A percentile compares a stretch with the other conserved stretches of the same genome.
Evolutionary conservation across 2,329 filamentous ascomycete genomes (phyloP).

Genomic region (Nigrograna mackinnonii): DNA sequence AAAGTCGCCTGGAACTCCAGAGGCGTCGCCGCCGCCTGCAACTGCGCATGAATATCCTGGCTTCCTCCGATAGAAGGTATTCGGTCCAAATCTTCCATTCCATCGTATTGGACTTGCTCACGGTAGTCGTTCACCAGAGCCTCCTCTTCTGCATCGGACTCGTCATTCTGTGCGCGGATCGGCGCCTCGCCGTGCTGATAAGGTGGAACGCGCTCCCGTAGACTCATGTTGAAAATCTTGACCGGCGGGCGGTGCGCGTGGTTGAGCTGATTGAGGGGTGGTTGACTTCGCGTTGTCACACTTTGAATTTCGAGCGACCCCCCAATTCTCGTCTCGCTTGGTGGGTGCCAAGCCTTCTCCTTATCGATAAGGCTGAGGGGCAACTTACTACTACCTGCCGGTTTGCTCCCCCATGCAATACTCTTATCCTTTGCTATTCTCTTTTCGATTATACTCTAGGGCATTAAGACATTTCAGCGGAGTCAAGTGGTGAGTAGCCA

Average conservation of each 20-base stretch:
- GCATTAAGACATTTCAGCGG: too few species aligned
- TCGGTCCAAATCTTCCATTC: constrained; percentile 79
- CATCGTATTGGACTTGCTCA: constrained; percentile 91
- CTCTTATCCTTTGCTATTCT: too few species aligned
- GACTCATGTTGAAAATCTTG: constrained; percentile 20
- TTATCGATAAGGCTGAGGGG: constrained; percentile 3
- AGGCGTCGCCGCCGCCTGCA: constrained; percentile 89
- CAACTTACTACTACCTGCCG: too few species aligned
- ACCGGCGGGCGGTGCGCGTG: constrained; percentile 7
- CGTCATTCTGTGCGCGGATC: constrained; percentile 61
- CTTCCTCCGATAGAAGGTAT: constrained; percentile 65
- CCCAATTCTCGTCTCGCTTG: constrained; percentile 7
- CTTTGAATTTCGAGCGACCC: constrained; percentile 1
- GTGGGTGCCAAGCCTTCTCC: constrained; percentile 1
- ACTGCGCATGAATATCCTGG: constrained; percentile 91
- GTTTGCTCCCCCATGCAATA: too few species aligned
- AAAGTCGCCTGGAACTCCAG: constrained; percentile 95
- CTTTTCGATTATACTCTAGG: too few species aligned
- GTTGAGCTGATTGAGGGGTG: constrained; percentile 10
- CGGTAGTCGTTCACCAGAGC: constrained; percentile 93
- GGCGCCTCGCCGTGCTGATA: constrained; percentile 47
- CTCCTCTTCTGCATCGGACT: constrained; percentile 96
- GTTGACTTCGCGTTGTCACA: constrained; percentile 11
- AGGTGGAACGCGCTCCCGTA: constrained; percentile 36
- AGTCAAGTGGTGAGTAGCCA: too few species aligned